These are phyloP conservation scores for Cryomyces antarcticus DNA, from an alignment of 495 filamentous ascomycete species.

Conservation along the genomic window DNA sequence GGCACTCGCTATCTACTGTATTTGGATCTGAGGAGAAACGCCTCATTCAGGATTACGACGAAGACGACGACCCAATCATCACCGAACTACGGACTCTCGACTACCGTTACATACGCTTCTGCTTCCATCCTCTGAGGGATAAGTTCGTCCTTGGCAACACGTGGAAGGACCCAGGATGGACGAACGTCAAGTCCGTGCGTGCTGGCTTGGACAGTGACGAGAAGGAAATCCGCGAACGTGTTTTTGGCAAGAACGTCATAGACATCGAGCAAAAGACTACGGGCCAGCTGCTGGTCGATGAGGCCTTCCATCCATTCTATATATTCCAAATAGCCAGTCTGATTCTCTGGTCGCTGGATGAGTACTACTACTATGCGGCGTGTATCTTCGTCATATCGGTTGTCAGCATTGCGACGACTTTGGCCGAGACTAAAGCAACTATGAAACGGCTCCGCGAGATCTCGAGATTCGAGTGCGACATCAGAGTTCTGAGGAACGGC, in stretches of 20 bases:
- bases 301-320: slow-evolving; percentile 96
- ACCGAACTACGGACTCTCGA: slow-evolving; percentile 51
- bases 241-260: slow-evolving; percentile 79
- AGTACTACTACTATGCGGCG: slow-evolving; percentile 93
- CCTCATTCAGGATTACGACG: slow-evolving; percentile 33
- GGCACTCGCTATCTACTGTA: slow-evolving; percentile 64
- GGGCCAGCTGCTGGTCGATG: slow-evolving; percentile 68
- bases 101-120: slow-evolving; percentile 87
- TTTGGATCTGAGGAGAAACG: slow-evolving; percentile 45
- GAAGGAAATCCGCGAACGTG: slow-evolving; percentile 56
- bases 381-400: slow-evolving; percentile 93
- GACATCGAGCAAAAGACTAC: slow-evolving; percentile 77
- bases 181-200: slow-evolving; percentile 51
- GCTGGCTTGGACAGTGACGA: slow-evolving; percentile 79
- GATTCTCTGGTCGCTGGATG: slow-evolving; percentile 80
- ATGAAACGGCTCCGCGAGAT: slow-evolving; percentile 84
- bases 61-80: slow-evolving; percentile 70
- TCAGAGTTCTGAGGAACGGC: slow-evolving; percentile 78
- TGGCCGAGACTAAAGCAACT: slow-evolving; percentile 82
- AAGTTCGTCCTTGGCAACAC: slow-evolving; percentile 67
- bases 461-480: slow-evolving; percentile 83
- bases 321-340: slow-evolving; percentile 94
- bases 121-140: slow-evolving; percentile 70
- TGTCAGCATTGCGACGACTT: slow-evolving; percentile 71
- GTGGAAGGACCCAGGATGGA: slow-evolving; percentile 91